Conservation (phyloP, 2,329 filamentous ascomycete species). For the Celoporthe dispersa region DNA sequence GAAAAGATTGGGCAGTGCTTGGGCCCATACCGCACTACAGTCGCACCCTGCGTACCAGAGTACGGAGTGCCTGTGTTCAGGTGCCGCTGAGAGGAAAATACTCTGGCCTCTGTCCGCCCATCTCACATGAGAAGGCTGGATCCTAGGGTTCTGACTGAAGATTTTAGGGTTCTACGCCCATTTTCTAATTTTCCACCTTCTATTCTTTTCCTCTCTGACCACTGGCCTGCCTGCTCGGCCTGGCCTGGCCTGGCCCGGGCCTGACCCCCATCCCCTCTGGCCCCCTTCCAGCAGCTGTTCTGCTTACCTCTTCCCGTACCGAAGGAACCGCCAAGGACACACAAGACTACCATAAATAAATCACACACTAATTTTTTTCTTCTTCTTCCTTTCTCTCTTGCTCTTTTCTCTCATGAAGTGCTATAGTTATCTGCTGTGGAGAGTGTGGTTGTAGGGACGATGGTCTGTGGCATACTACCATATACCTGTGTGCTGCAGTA, state of each 20-base stretch:
- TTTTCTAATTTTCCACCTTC: not conserved
- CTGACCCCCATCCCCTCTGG: not conserved
- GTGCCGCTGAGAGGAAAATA: too few relatives aligned
- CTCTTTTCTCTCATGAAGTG: too few relatives aligned
- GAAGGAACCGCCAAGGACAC: not conserved
- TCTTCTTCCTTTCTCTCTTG: not conserved
- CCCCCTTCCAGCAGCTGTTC: not conserved
- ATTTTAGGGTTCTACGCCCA: too few relatives aligned
- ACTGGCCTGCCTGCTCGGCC: not conserved
- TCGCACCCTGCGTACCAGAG: too few relatives aligned
- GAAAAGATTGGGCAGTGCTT: too few relatives aligned
- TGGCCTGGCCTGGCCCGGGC: not conserved
- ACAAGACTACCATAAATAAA: not conserved
- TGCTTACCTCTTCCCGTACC: not conserved
- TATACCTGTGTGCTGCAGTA: too few relatives aligned
- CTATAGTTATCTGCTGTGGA: not conserved
- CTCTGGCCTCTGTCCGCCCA: too few relatives aligned
- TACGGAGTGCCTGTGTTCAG: too few relatives aligned
- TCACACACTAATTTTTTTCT: too few relatives aligned
- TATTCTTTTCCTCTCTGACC: not conserved
- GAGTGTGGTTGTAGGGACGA: not conserved
- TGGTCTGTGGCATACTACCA: too few relatives aligned
- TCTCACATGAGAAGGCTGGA: not conserved
- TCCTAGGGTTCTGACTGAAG: not conserved
- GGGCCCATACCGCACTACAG: too few relatives aligned